Evolutionary conservation across 495 filamentous ascomycete genomes (phyloP).

Genomic region (Aspergillus cristatus): DNA sequence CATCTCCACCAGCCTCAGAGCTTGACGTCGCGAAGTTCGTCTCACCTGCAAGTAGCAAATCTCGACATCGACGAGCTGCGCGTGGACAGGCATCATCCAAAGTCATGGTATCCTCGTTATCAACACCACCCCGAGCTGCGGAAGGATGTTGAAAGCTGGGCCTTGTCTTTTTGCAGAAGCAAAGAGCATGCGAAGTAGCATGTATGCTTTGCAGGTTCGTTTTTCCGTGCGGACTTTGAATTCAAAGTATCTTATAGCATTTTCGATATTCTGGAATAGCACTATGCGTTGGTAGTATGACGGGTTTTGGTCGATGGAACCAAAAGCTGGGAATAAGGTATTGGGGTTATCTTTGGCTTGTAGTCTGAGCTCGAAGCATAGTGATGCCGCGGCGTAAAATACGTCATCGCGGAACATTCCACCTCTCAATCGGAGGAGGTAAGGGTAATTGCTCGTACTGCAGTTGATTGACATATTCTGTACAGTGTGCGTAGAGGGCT

Average conservation of each 20-base stretch:
- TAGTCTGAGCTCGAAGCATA: conserved; percentile 9
- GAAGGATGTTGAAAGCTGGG: too few relatives aligned
- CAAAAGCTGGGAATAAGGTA: too few relatives aligned
- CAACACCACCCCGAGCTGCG: too few relatives aligned
- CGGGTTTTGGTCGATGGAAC: too few relatives aligned
- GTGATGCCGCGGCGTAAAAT: conserved; percentile 6
- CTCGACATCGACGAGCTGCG: conserved; percentile 1
- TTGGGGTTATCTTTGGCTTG: conserved; percentile 2
- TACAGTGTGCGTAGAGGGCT: too few relatives aligned
- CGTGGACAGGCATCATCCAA: conserved; percentile 1
- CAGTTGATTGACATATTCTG: too few relatives aligned
- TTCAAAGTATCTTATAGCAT: conserved; percentile 5
- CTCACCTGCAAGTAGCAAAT: background rate
- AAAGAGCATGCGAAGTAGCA: background rate
- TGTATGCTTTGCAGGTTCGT: conserved; percentile 4
- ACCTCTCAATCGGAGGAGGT: background rate
- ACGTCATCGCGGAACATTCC: conserved; percentile 9
- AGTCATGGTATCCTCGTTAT: background rate
- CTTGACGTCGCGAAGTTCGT: too few relatives aligned
- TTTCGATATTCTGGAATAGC: conserved; percentile 3
- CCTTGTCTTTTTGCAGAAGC: too few relatives aligned
- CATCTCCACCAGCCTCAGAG: too few relatives aligned
- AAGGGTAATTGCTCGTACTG: too few relatives aligned
- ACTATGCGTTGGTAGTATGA: background rate
- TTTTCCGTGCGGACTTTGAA: conserved; percentile 7